Base-by-base conservation (phyloP, 192 early-diverging fungal genomes). In the Backusella psychrophila region DNA sequence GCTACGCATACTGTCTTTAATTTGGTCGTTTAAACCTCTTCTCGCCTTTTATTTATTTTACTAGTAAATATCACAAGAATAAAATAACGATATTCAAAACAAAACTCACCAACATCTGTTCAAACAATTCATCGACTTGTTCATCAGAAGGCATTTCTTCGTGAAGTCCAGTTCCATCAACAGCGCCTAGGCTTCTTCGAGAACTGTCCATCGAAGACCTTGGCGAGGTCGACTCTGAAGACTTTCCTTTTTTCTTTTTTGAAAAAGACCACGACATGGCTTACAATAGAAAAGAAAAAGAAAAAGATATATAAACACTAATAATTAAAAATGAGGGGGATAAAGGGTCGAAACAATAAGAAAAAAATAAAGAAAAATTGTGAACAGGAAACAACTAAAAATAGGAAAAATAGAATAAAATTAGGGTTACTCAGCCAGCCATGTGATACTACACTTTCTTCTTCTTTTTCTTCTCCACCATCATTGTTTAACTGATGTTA, bases 61-160 rank as follows among this genome's bases (percentile, higher is more conserved):
- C 19, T 49, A n/a, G 46, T 49, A 19, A 49, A 88, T 77, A 19
- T 85, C 31, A 35, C 17, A 0, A 15, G 11, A 42, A 49, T n/a
- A 44, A 44, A 4, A 44, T 5, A 14, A 17, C 0, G 42, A 12
- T 44, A 49, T 49, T 6, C 6, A 49, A 49, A 49, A 49, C 46
- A 49, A 49, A 49, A 49, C 46, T 38, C 84, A 87, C 88, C 84
- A 89, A 77, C 81, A 89, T 83, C 63, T 87, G 83, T 19, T 87
- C 81, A 75, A 89, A 89, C 52, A 85, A 72, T 49, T 81, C 77
- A 36, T 89, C 82, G 42, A 89, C 80, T 39, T 84, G 80, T 39
- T 82, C 81, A 71, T 88, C 87, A 66, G 35, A 23, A 42, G 70
- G 70, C 39, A 23, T 36, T 29, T 71, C 70, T 49, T 71, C 70